Conservation (phyloP, 2,329 filamentous ascomycete genomes). For the Pseudodiploospora longispora region DNA sequence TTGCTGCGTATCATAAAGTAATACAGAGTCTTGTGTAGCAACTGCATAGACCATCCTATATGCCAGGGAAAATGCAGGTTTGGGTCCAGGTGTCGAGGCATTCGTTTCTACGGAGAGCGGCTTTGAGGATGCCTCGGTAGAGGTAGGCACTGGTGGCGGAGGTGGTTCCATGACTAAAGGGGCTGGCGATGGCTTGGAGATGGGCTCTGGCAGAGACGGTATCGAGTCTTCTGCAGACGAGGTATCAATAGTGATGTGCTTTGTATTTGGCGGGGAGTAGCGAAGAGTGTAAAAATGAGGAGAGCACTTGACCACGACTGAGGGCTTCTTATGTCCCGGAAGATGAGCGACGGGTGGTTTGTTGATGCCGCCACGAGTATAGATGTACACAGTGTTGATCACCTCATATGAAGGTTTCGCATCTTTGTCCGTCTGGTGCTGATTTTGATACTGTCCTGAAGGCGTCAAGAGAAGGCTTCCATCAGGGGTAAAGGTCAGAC, state of each 20-base stretch:
- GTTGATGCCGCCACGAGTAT: constrained; percentile 91
- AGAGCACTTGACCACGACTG: constrained; percentile 90
- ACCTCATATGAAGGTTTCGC: constrained; percentile 73
- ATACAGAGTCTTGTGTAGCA: constrained; percentile 88
- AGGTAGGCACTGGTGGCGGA: constrained; percentile 48
- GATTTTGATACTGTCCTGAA: constrained; percentile 87
- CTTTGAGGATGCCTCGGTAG: constrained; percentile 42
- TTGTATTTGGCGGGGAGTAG: constrained; percentile 59
- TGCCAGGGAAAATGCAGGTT: constrained; percentile 71
- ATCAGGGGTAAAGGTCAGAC: constrained; percentile 89
- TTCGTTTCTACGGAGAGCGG: constrained; percentile 34
- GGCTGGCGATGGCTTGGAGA: constrained; percentile 52
- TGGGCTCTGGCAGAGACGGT: constrained; percentile 73
- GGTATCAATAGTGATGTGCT: constrained; percentile 90
- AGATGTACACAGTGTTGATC: constrained; percentile 96
- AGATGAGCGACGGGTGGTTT: constrained; percentile 92
- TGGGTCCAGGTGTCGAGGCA: constrained; percentile 48
- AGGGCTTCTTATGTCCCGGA: constrained; percentile 96
- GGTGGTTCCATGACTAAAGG: constrained; percentile 76
- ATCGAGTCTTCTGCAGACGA: constrained; percentile 81
- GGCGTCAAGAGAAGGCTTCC: constrained; percentile 90
- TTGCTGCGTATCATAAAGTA: constrained; percentile 96
- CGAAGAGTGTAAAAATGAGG: constrained; percentile 81
- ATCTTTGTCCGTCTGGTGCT: constrained; percentile 58
- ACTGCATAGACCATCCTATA: constrained; percentile 97